A percentile compares a stretch with the other conserved stretches of the same genome.
phyloP scores from a whole-genome alignment of 805 yeast species.

The Kockiozyma suomiensis region DNA sequence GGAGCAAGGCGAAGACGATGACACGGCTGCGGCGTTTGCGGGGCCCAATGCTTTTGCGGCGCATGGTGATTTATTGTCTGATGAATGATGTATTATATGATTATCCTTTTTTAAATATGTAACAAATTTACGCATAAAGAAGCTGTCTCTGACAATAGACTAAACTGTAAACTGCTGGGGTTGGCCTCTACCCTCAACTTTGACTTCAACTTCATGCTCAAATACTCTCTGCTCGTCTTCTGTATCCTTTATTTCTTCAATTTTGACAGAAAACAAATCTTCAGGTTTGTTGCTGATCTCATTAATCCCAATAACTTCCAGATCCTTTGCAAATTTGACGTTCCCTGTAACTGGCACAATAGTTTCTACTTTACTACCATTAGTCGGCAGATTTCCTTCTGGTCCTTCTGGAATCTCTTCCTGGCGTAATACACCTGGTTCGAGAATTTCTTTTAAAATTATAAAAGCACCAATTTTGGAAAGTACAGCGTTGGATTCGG shows the following conservation, averaged over 20 bases:
- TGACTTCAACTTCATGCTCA: neutral
- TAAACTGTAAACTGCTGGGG: neutral
- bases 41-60: slow-evolving; percentile 1
- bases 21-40: neutral
- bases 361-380: slow-evolving; percentile 61
- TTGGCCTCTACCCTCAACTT: neutral
- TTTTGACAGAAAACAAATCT: slow-evolving; percentile 15
- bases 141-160: too few relatives aligned
- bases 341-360: slow-evolving; percentile 56
- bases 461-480: slow-evolving; percentile 85
- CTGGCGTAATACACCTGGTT: slow-evolving; percentile 39
- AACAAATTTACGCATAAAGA: neutral
- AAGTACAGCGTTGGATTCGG: slow-evolving; percentile 77
- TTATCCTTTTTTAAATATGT: neutral
- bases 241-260: neutral
- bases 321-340: slow-evolving; percentile 65
- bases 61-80: slow-evolving; percentile 18
- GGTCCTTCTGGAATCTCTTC: slow-evolving; percentile 67
- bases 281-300: slow-evolving; percentile 1
- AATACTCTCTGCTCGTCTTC: neutral
- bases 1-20: slow-evolving; percentile 4
- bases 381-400: slow-evolving; percentile 69
- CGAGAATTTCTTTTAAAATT: slow-evolving; percentile 57
- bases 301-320: slow-evolving; percentile 38
- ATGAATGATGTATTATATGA: neutral